Evolutionary conservation across 108 stramenopile species (phyloP), one percentile per base, ranked within the genome.

Genomic region (Fragilariopsis cylindrus): DNA sequence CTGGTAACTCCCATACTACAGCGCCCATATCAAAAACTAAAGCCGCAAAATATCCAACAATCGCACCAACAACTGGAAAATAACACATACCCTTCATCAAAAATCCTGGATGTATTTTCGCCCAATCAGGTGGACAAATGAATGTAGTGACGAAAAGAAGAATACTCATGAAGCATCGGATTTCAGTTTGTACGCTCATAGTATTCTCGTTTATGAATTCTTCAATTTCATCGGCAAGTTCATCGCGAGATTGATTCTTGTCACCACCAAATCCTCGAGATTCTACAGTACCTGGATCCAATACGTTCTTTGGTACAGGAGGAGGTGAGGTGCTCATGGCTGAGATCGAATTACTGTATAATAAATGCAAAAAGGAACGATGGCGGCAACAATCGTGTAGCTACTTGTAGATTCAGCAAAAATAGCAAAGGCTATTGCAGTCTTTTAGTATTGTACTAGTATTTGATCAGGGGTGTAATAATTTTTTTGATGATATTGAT

Each of bases 21-120:
- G 47, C 18, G 3, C 64, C 55, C 13, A 84, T 44, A 63, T 91
- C 90, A 65, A 82, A 84, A 30, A 80, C 57, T 4, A 73, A 58
- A 0, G 80, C 60, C 43, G 81, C 76, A 57, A 78, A 75, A 13
- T 69, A 56, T 54, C 90, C 88, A 76, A 89, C 73, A 8, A 90
- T 42, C 8, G 73, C 49, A 3, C 93, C 93, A 4, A 76, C 75
- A 40, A 89, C 63, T 6, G 89, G 89, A 52, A 93, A 90, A 65
- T 88, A 88, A n/a, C 73, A 63, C 88, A 90, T 91, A 19, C 90
- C 89, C 40, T 82, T 65, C 90, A 91, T 91, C 43, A 91, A 60
- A 75, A 72, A 87, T 48, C 89, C 89, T 15, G 92, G 92, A 77
- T 90, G 87, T 8, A 75, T 67, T 77, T 90, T 89, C 3, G 87